phyloP scores from a whole-genome alignment of 345 rosid species.

The Syzygium aromaticum region DNA sequence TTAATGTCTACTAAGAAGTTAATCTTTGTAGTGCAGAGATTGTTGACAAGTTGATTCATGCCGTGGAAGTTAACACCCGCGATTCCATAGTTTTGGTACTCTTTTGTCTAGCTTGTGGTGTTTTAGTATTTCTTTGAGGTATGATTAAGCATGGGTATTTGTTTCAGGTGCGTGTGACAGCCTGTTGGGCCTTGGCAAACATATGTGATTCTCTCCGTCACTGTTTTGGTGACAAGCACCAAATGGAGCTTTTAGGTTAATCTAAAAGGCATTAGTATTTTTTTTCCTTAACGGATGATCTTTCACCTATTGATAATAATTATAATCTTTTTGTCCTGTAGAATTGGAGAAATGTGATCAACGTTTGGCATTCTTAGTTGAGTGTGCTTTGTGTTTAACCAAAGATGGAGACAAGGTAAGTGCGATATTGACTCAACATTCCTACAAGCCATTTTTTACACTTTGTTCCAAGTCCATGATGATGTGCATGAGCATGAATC shows the following conservation, averaged over 20 bases:
- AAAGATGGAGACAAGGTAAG: constrained; percentile 93
- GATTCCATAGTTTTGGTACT: constrained; percentile 68
- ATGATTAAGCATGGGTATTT: constrained; percentile 8
- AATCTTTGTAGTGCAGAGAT: constrained; percentile 64
- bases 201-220: constrained; percentile 68
- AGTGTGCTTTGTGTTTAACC: constrained; percentile 69
- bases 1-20: constrained; percentile 23
- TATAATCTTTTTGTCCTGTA: constrained; percentile 6
- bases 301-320: neutral
- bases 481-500: neutral
- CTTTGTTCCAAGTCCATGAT: neutral
- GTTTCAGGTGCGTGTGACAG: constrained; percentile 74
- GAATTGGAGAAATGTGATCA: constrained; percentile 28
- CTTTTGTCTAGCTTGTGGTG: constrained; percentile 1
- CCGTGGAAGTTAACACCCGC: constrained; percentile 60
- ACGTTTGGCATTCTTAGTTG: constrained; percentile 31
- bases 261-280: neutral
- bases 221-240: constrained; percentile 34
- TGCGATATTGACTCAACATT: neutral
- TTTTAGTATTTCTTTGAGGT: constrained; percentile 6
- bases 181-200: constrained; percentile 97
- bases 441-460: neutral
- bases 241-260: constrained; percentile 27
- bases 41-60: constrained; percentile 59
- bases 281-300: neutral